Conservation (phyloP, 257 asterid genomes). For the Ophiorrhiza pumila region DNA sequence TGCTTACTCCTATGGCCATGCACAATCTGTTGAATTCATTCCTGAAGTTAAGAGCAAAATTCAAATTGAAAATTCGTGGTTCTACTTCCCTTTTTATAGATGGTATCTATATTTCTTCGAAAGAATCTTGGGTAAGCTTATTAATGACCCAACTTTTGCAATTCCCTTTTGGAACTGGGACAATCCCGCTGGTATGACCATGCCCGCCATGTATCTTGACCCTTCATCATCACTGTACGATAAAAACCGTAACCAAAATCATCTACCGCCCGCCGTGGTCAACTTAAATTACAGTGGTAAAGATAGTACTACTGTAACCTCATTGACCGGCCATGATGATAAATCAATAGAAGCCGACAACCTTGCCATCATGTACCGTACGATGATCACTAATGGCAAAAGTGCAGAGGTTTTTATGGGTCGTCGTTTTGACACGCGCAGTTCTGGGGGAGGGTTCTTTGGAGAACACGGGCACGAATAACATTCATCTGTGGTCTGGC, state of each 20-base stretch:
- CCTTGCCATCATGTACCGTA: slow-evolving; percentile 17
- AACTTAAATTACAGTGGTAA: slow-evolving; percentile 8
- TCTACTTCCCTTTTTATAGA: too few relatives aligned
- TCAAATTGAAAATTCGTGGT: slow-evolving; percentile 20
- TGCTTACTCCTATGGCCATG: slow-evolving; percentile 28
- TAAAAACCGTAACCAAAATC: slow-evolving; percentile 7
- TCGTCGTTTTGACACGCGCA: background rate
- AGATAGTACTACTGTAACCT: background rate
- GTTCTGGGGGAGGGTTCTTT: slow-evolving; percentile 18
- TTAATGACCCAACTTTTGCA: slow-evolving; percentile 22
- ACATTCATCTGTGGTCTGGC: slow-evolving; percentile 18
- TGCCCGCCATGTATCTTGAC: slow-evolving; percentile 16
- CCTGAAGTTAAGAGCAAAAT: background rate
- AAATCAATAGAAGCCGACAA: background rate
- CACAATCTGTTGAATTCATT: too few relatives aligned
- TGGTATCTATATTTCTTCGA: too few relatives aligned
- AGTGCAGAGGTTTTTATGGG: slow-evolving; percentile 13
- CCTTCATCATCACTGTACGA: slow-evolving; percentile 15
- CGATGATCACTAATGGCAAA: slow-evolving; percentile 15
- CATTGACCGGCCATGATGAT: too few relatives aligned
- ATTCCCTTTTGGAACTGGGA: slow-evolving; percentile 31
- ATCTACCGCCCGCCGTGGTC: background rate
- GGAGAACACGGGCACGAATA: slow-evolving; percentile 19
- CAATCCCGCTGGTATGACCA: slow-evolving; percentile 20
- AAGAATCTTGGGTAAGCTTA: slow-evolving; percentile 26